Conservation (phyloP, 1,284 basidiomycete species). For the Polyporus tsugae region DNA sequence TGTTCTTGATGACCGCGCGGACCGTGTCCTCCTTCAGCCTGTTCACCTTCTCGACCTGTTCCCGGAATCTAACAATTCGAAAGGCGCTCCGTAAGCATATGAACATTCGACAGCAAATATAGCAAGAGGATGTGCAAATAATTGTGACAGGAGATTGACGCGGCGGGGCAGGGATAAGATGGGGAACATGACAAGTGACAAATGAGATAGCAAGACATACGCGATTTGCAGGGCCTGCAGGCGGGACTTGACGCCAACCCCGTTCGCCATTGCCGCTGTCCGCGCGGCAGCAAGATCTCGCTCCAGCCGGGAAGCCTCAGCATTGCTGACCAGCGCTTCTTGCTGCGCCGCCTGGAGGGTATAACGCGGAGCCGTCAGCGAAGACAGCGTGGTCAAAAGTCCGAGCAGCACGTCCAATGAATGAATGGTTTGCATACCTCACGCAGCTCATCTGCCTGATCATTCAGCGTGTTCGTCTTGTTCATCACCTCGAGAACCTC, state of each 20-base stretch:
- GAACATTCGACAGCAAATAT: slow-evolving; percentile 1
- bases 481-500: slow-evolving; percentile 76
- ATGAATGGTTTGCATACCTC: slow-evolving; percentile 57
- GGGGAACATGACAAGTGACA: slow-evolving; percentile 7
- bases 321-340: slow-evolving; percentile 69
- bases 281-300: slow-evolving; percentile 74
- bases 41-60: slow-evolving; percentile 77
- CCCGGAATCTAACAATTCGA: slow-evolving; percentile 62
- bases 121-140: not conserved
- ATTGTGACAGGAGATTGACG: slow-evolving; percentile 7
- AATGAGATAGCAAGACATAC: slow-evolving; percentile 39
- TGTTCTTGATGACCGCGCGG: slow-evolving; percentile 81
- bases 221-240: slow-evolving; percentile 70
- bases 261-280: slow-evolving; percentile 77
- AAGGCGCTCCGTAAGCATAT: slow-evolving; percentile 7
- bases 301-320: slow-evolving; percentile 69
- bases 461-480: slow-evolving; percentile 69
- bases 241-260: slow-evolving; percentile 80
- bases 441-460: slow-evolving; percentile 81
- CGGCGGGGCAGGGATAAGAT: not conserved
- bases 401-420: not conserved
- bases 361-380: not conserved
- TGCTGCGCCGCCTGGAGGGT: slow-evolving; percentile 72
- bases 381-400: not conserved
- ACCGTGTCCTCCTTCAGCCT: slow-evolving; percentile 79